Evolutionary conservation across 169 alveolate species (phyloP).

Genomic region (Plasmodium falciparum): DNA sequence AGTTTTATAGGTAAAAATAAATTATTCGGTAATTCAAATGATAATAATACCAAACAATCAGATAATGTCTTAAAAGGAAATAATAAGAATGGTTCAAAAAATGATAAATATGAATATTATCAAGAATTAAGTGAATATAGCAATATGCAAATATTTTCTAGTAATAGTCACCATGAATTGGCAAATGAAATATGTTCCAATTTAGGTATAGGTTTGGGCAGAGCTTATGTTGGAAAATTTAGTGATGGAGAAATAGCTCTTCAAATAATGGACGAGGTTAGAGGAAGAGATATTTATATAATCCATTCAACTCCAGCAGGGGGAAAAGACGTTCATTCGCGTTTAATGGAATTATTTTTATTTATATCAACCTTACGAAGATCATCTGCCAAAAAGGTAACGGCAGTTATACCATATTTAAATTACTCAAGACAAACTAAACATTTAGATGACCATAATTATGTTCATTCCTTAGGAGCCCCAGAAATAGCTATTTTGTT

Average conservation of each 20-base stretch:
- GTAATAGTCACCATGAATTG: slow-evolving; percentile 81
- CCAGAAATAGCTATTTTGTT: slow-evolving; percentile 76
- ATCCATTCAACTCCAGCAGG: slow-evolving; percentile 89
- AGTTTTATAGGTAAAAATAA: slow-evolving; percentile 39
- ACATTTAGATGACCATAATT: slow-evolving; percentile 44
- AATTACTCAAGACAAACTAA: slow-evolving; percentile 90
- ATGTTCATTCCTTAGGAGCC: slow-evolving; percentile 62
- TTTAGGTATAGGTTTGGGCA: slow-evolving; percentile 86
- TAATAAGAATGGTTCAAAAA: slow-evolving; percentile 21
- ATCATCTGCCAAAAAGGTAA: slow-evolving; percentile 91
- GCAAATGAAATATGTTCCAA: slow-evolving; percentile 83
- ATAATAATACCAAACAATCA: slow-evolving; percentile 4
- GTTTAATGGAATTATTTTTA: slow-evolving; percentile 77
- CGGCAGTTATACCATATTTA: slow-evolving; percentile 92
- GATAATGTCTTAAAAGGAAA: slow-evolving; percentile 8
- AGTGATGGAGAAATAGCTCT: slow-evolving; percentile 93
- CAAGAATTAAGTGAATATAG: slow-evolving; percentile 78
- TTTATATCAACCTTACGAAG: slow-evolving; percentile 87
- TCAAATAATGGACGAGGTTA: slow-evolving; percentile 88
- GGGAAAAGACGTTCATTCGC: slow-evolving; percentile 84
- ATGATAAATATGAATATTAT: slow-evolving; percentile 73
- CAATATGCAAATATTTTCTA: slow-evolving; percentile 78
- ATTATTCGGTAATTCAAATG: slow-evolving; percentile 16
- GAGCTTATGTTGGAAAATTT: slow-evolving; percentile 83
- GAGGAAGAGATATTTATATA: slow-evolving; percentile 91